These are phyloP conservation scores for Paracoccidioides brasiliensis DNA, from an alignment of 2,329 filamentous ascomycete species.

Conservation along the genomic window DNA sequence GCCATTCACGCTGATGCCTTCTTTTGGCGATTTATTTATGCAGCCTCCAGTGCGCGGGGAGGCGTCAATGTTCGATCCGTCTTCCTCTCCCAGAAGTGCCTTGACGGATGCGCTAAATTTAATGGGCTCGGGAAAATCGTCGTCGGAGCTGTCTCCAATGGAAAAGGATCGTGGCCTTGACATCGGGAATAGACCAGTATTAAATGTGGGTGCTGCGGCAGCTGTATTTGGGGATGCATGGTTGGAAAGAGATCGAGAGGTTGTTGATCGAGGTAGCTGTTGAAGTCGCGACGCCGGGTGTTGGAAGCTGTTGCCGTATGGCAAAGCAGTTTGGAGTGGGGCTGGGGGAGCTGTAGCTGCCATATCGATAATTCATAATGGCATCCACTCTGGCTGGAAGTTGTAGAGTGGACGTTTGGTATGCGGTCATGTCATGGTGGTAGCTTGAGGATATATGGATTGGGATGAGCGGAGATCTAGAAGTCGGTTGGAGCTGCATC, in stretches of 20 bases:
- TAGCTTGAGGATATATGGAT: neutral
- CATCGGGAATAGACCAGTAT: conserved; percentile 13
- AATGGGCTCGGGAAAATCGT: conserved; percentile 82
- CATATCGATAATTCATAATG: conserved; percentile 13
- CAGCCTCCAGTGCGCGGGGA: conserved; percentile 31
- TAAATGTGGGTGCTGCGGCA: conserved; percentile 8
- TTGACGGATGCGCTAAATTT: conserved; percentile 89
- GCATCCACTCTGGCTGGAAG: conserved; percentile 5
- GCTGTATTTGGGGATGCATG: conserved; percentile 20
- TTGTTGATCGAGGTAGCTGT: conserved; percentile 25
- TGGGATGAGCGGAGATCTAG: neutral
- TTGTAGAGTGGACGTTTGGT: neutral
- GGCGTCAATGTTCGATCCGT: conserved; percentile 42
- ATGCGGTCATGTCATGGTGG: neutral
- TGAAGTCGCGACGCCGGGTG: conserved; percentile 22
- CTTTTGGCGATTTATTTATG: conserved; percentile 11
- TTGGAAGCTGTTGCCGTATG: conserved; percentile 24
- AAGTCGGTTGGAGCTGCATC: neutral
- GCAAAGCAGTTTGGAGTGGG: conserved; percentile 20
- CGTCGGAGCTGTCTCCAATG: conserved; percentile 74
- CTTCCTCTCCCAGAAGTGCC: conserved; percentile 54
- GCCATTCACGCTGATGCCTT: conserved; percentile 2
- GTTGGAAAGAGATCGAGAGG: conserved; percentile 23
- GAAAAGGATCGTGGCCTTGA: conserved; percentile 11
- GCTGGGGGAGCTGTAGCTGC: conserved; percentile 20